Percentiles rank a stretch among this genome's conserved stretches.
phyloP scores from a whole-genome alignment of 2,329 filamentous ascomycete species.

The Dissoconium aciculare region DNA sequence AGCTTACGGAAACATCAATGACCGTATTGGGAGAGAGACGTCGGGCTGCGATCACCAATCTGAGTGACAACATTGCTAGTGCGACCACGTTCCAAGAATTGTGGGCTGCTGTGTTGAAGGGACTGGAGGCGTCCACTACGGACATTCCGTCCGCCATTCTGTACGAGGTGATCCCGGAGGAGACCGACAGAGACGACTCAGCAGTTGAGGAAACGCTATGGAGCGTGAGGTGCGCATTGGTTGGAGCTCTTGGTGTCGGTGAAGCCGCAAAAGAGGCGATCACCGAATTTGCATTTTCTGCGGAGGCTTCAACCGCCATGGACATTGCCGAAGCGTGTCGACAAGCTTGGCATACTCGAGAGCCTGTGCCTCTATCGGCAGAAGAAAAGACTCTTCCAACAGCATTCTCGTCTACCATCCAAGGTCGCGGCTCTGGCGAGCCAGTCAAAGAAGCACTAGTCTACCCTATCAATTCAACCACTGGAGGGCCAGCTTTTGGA shows the following conservation, averaged over 20 bases:
- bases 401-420: conserved; percentile 16
- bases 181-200: neutral
- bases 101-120: conserved; percentile 14
- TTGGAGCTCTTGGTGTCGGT: conserved; percentile 17
- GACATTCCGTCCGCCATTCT: conserved; percentile 18
- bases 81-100: conserved; percentile 12
- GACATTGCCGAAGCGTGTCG: conserved; percentile 19
- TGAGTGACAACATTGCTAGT: conserved; percentile 9
- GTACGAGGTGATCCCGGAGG: conserved; percentile 11
- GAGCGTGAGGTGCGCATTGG: conserved; percentile 13
- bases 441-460: conserved; percentile 23
- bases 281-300: conserved; percentile 12
- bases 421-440: conserved; percentile 25
- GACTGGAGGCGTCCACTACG: conserved; percentile 8
- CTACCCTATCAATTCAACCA: conserved; percentile 25
- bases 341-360: conserved; percentile 19
- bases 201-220: neutral
- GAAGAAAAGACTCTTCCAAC: conserved; percentile 19
- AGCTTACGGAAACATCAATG: conserved; percentile 17
- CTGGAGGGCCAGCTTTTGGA: conserved; percentile 23
- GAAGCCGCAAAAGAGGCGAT: conserved; percentile 15
- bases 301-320: conserved; percentile 1
- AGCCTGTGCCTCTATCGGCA: conserved; percentile 19
- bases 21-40: conserved; percentile 13
- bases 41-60: conserved; percentile 8